phyloP scores from a whole-genome alignment of 768 basidiomycete genomes.

The Steccherinum ochraceum region DNA sequence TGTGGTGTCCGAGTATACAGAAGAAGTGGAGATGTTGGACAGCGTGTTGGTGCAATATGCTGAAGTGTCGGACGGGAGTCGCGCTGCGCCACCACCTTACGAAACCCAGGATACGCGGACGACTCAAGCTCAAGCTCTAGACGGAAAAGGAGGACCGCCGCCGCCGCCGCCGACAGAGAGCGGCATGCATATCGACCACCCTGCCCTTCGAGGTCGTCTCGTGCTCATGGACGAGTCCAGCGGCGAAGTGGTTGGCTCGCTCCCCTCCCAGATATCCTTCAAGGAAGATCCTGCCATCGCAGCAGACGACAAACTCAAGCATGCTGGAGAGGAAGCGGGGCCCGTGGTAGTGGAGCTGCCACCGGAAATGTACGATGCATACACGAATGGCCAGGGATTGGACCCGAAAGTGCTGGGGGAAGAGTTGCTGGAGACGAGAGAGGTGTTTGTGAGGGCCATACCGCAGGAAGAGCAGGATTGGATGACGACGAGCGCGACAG shows the following conservation, averaged over 20 bases:
- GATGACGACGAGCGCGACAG: constrained; percentile 52
- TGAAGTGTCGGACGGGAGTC: constrained; percentile 30
- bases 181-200: constrained; percentile 5
- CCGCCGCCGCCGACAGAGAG: constrained; percentile 1
- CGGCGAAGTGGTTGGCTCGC: constrained; percentile 65
- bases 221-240: constrained; percentile 68
- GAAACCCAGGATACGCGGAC: not conserved
- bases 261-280: constrained; percentile 51
- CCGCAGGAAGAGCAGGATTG: constrained; percentile 66
- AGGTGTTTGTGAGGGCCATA: constrained; percentile 54
- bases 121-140: constrained; percentile 9
- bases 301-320: constrained; percentile 25
- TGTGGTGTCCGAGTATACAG: constrained; percentile 30
- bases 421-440: constrained; percentile 28
- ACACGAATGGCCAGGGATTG: constrained; percentile 10
- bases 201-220: constrained; percentile 41
- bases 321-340: constrained; percentile 42
- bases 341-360: constrained; percentile 72
- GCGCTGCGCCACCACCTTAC: constrained; percentile 1
- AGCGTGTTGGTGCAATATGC: constrained; percentile 62
- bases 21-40: constrained; percentile 62
- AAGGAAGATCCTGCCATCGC: constrained; percentile 52
- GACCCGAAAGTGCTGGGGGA: constrained; percentile 1
- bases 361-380: constrained; percentile 32
- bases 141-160: constrained; percentile 19